Evolutionary conservation across 2,329 filamentous ascomycete genomes (phyloP), one percentile per base, ranked within the genome.

Genomic region (Ophioceras dolichostomum): DNA sequence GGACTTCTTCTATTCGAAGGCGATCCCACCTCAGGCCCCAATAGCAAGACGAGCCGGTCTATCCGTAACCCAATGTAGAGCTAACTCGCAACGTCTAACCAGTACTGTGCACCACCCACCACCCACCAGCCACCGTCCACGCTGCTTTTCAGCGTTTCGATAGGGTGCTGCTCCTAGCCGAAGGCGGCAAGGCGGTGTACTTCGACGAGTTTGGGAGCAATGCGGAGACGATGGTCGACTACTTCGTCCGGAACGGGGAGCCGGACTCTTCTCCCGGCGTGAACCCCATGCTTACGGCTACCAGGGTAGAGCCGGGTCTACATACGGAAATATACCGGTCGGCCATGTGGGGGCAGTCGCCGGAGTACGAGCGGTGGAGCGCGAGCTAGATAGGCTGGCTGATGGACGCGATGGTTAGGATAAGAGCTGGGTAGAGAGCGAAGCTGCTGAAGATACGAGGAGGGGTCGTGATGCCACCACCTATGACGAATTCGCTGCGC

Each of bases 121-220:
- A n/a, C n/a, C n/a, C n/a, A n/a, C n/a, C 89, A 96, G 58, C 89
- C 89, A n/a, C 93, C 85, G 12, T 87, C 88, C 26, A 87, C 94
- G 71, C 70, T 95, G 37, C n/a, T n/a, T 94, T 95, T 66, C 84
- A 94, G 56, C 81, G 85, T 41, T 95, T 91, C 54, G 84, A 91
- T 51, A 74, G 82, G 41, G 71, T 91, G 6, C 67, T 91, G 22
- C 85, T 91, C 63, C 64, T 91, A 13, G 77, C 79, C 24, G 78
- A 73, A 51, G 83, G 83, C 39, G 84, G 84, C 39, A 73, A 67
- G 52, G 86, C 82, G 2, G 80, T 89, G 32, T 91, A 91, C 63
- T 89, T 86, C 50, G 84, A 83, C 39, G 75, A 41, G 7, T 35
- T 26, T 26, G 22, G 84, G 4, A 79, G 79, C 46, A 77, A 82